These are phyloP conservation scores for Coccomyxa subellipsoidea DNA, from an alignment of 163 green algal genomes.

Conservation along the genomic window DNA sequence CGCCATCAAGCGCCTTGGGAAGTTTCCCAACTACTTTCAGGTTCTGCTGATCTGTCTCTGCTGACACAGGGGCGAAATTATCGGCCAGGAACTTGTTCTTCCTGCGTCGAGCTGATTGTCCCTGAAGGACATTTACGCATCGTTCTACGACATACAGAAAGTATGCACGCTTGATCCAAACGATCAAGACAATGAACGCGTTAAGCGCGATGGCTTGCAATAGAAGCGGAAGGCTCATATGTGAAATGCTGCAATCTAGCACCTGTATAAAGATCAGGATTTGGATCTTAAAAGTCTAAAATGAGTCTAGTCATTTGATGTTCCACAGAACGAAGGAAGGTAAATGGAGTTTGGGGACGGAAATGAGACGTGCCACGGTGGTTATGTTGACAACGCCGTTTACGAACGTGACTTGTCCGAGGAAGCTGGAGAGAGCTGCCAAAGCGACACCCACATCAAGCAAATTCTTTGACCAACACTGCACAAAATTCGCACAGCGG, in stretches of 20 bases:
- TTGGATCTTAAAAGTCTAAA: too few relatives aligned
- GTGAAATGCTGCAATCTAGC: too few relatives aligned
- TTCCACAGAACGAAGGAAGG: too few relatives aligned
- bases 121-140: neutral
- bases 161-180: neutral
- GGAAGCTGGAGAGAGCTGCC: too few relatives aligned
- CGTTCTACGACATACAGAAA: neutral
- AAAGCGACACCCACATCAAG: too few relatives aligned
- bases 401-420: too few relatives aligned
- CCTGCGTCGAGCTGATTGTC: neutral
- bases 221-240: neutral
- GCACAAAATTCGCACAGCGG: too few relatives aligned
- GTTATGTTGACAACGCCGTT: too few relatives aligned
- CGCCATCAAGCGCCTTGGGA: conserved; percentile 43
- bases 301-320: too few relatives aligned
- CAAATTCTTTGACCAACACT: too few relatives aligned
- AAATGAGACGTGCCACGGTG: too few relatives aligned
- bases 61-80: conserved; percentile 31
- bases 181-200: neutral
- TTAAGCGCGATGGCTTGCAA: neutral
- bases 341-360: too few relatives aligned
- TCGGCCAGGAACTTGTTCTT: conserved; percentile 20
- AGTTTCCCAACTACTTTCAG: conserved; percentile 32
- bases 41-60: conserved; percentile 11
- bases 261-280: neutral